Evolutionary conservation across 441 rosid genomes (phyloP).

Genomic region (Euphorbia corollata): DNA sequence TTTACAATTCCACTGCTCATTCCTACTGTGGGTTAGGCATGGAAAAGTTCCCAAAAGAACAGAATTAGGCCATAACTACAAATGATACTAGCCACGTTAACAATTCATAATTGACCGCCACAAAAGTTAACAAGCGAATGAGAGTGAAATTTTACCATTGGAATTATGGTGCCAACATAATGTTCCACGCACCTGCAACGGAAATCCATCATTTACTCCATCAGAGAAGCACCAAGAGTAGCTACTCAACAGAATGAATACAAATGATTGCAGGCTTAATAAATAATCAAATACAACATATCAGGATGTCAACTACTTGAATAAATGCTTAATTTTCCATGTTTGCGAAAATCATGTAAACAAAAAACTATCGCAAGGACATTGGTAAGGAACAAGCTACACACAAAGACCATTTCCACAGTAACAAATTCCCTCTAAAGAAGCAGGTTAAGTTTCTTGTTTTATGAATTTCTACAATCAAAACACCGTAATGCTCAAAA

Average conservation of each 20-base stretch:
- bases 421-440: background rate
- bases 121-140: background rate
- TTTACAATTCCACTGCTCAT: slow-evolving; percentile 29
- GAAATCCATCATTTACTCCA: slow-evolving; percentile 15
- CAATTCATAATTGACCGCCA: slow-evolving; percentile 36
- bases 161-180: slow-evolving; percentile 24
- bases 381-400: no score
- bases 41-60: slow-evolving; percentile 19
- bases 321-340: no score
- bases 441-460: background rate
- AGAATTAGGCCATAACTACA: slow-evolving; percentile 44
- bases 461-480: background rate
- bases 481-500: background rate
- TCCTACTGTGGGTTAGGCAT: slow-evolving; percentile 37
- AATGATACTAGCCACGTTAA: slow-evolving; percentile 43
- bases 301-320: background rate
- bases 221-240: slow-evolving; percentile 1
- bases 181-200: slow-evolving; percentile 46
- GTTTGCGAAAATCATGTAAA: no score
- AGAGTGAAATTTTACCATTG: slow-evolving; percentile 24
- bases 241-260: background rate
- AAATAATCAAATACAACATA: no score
- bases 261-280: background rate
- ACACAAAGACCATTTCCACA: no score
- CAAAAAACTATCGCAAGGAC: no score